Base-by-base conservation (phyloP, 257 asterid species). In the Capsicum chinense region DNA sequence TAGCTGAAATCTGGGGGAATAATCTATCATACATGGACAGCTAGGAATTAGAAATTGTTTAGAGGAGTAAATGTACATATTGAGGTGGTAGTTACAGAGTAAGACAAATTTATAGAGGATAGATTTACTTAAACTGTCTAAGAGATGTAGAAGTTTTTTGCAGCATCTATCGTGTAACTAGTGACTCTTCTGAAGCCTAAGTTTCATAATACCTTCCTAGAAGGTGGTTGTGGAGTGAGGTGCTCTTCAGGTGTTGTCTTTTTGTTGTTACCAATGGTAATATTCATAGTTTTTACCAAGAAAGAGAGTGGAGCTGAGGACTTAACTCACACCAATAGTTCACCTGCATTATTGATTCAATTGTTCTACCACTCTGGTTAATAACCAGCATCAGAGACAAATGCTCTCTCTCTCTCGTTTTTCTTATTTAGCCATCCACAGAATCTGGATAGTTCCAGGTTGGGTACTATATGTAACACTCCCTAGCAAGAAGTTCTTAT, bases 331-430 rank as follows among this genome's bases (percentile, higher is more conserved):
- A 48, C 42, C 59, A 73, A n/a, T 47, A 5, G 19, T 5, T 17
- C 10, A 44, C 39, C 79, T 70, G 57, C 35, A 70, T 70, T 42
- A 70, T 70, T 70, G 33, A 9, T 71, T 39, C n/a, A 73, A 48
- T 11, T 73, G 48, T 73, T 73, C 15, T 48, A 73, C 6, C 59
- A 73, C 57, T 17, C 17, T 9, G 39, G 10, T 48, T 16, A 71
- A 48, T 50, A 73, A 47, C 58, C n/a, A 47, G 58, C 80, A 0
- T n/a, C 48, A 47, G 80, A 48, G 39, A 19, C 80, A 0, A 71
- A 71, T 37, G n/a, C 57, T 14, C 56, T 17, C 17, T 17, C 17
- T 16, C 33, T 69, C 57, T 68, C 50, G n/a, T 67, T 16, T 68
- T 39, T 68, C 26, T 68, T 68, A 68, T 8, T 15, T 68, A 68